phyloP scores from a whole-genome alignment of 805 yeast species.

The Candida endomychidarum region DNA sequence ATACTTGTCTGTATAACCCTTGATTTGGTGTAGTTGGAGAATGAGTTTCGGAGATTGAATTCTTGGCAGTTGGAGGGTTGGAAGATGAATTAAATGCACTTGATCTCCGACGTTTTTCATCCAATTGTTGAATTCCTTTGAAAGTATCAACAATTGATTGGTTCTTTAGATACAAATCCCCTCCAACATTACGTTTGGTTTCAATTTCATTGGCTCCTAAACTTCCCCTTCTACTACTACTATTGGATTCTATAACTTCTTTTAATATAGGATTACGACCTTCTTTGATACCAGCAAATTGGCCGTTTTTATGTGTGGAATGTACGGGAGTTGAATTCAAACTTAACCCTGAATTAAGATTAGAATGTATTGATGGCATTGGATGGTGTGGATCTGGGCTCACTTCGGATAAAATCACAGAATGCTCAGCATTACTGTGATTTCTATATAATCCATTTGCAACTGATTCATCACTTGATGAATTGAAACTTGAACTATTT shows the following conservation, averaged over 20 bases:
- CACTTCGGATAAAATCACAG: conserved; percentile 34
- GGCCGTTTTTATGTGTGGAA: conserved; percentile 7
- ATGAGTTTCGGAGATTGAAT: conserved; percentile 14
- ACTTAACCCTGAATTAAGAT: conserved; percentile 16
- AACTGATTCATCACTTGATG: conserved; percentile 32
- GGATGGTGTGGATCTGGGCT: neutral
- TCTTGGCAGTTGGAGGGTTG: conserved; percentile 18
- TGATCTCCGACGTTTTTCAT: conserved; percentile 38
- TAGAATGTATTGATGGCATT: conserved; percentile 4
- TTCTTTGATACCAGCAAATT: conserved; percentile 29
- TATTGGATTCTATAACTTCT: conserved; percentile 34
- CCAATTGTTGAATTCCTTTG: conserved; percentile 42
- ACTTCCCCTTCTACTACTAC: conserved; percentile 32
- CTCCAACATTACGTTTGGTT: conserved; percentile 46
- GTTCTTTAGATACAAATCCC: conserved; percentile 42
- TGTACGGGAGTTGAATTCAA: neutral
- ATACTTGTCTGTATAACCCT: neutral
- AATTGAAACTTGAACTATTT: conserved; percentile 20
- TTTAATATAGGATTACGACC: conserved; percentile 28
- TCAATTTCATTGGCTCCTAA: conserved; percentile 43
- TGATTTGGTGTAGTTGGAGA: neutral
- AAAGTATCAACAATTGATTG: conserved; percentile 44
- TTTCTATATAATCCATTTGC: conserved; percentile 5
- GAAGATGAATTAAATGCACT: conserved; percentile 22
- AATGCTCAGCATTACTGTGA: conserved; percentile 18